Conservation (phyloP, 192 early-diverging fungal species). For the Entomortierella beljakovae region DNA sequence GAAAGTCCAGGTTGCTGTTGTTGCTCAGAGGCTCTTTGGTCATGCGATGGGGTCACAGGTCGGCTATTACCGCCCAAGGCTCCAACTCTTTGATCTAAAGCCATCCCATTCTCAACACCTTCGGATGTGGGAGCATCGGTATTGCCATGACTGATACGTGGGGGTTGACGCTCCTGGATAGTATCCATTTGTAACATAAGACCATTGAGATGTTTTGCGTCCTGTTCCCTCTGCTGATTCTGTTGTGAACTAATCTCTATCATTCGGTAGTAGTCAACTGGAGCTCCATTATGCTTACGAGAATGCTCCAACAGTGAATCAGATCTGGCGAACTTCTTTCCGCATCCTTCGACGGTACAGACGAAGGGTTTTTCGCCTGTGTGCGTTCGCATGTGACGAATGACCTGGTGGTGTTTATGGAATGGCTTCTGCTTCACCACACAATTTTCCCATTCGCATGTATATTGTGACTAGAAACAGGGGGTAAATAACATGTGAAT, state of each 20-base stretch:
- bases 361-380: constrained; percentile 83
- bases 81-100: background rate
- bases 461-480: constrained; percentile 57
- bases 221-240: constrained; percentile 44
- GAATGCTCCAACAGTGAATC: constrained; percentile 78
- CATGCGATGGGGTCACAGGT: background rate
- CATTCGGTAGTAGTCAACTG: constrained; percentile 50
- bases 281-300: constrained; percentile 61
- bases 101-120: background rate
- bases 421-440: constrained; percentile 71
- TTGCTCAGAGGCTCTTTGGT: constrained; percentile 7
- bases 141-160: constrained; percentile 3
- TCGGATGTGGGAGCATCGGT: background rate
- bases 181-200: constrained; percentile 47
- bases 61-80: background rate
- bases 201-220: constrained; percentile 48
- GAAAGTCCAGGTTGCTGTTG: constrained; percentile 4
- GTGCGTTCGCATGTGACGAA: constrained; percentile 79
- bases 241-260: constrained; percentile 44
- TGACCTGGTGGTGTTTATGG: constrained; percentile 77
- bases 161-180: constrained; percentile 42
- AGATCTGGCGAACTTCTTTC: constrained; percentile 80
- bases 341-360: constrained; percentile 73
- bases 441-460: constrained; percentile 65
- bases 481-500: background rate